These are phyloP conservation scores for Colletotrichum aenigma DNA, from an alignment of 2,329 filamentous ascomycete species.

Conservation along the genomic window DNA sequence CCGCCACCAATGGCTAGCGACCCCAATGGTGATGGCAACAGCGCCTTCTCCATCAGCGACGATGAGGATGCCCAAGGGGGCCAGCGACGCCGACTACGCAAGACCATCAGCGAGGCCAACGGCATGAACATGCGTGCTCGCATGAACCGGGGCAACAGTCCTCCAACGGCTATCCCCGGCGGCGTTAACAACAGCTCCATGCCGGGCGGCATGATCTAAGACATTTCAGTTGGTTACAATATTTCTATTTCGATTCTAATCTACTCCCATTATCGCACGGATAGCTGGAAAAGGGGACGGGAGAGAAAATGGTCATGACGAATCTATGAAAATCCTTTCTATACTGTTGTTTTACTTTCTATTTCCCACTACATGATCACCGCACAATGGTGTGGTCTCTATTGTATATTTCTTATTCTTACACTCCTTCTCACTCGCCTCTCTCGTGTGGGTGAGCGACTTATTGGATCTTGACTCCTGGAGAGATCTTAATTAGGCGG, in stretches of 20 bases:
- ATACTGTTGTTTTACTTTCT: not conserved
- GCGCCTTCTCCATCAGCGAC: constrained; percentile 34
- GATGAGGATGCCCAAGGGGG: constrained; percentile 40
- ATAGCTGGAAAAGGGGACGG: not conserved
- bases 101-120: constrained; percentile 45
- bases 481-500: constrained; percentile 13
- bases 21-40: constrained; percentile 24
- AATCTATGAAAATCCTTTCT: constrained; percentile 17
- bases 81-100: constrained; percentile 45
- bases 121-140: constrained; percentile 33
- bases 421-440: not conserved
- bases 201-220: constrained; percentile 52
- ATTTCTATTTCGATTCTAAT: not conserved
- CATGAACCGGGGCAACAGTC: constrained; percentile 26
- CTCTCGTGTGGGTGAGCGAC: not conserved
- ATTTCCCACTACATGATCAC: not conserved
- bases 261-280: not conserved
- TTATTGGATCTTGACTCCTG: constrained; percentile 9
- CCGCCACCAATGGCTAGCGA: not conserved
- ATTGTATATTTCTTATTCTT: constrained; percentile 15
- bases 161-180: constrained; percentile 29
- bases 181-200: constrained; percentile 29
- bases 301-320: constrained; percentile 13
- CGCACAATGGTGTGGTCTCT: not conserved
- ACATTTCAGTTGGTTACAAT: not conserved